Evolutionary conservation across 75 land plant genomes (phyloP), one percentile per base, ranked within the genome.

Genomic region (Pinus taeda): DNA sequence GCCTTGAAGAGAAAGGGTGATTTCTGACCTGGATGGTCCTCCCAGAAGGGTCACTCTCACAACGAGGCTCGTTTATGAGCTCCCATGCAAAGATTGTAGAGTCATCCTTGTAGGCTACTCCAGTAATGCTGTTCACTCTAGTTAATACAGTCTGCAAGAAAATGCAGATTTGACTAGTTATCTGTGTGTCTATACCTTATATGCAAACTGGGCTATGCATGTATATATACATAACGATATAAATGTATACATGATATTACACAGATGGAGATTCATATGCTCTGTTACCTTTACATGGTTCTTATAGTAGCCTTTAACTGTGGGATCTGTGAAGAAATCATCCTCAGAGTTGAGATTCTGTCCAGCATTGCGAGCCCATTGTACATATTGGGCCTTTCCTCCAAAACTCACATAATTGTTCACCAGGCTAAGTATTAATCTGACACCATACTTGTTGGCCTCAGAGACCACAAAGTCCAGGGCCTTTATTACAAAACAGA

Each of bases 51-150:
- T 84, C 90, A 49, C 30, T 60, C 29, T 78, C 75, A 79, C 91
- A 89, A 56, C 95, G 86, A 2, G 97, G 97, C 80, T 94, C 97
- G 76, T 94, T 94, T 82, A 94, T 94, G 59, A 94, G 97, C 84
- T 94, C 97, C 97, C 97, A 94, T 57, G 89, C 79, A 73, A 88
- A 83, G 65, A 88, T 71, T 55, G 95, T 86, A 12, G 97, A 90
- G 20, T 94, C 97, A 78, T 92, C 84, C 73, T 87, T 87, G 83
- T 94, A 94, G 36, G 84, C 79, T 49, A 88, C 81, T 61, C 90
- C 86, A 61, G 89, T 92, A 14, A 94, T 74, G 71, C 73, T 94
- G 81, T 94, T 94, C 42, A 83, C 80, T 76, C 97, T 90, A 22
- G 90, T 90, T 56, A 92, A 15, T 22, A 88, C 60, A 14, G 74